A percentile compares a stretch with the other conserved stretches of the same genome.
Conservation (phyloP, 1,284 basidiomycete species). For the Rugosomyces carneus region DNA sequence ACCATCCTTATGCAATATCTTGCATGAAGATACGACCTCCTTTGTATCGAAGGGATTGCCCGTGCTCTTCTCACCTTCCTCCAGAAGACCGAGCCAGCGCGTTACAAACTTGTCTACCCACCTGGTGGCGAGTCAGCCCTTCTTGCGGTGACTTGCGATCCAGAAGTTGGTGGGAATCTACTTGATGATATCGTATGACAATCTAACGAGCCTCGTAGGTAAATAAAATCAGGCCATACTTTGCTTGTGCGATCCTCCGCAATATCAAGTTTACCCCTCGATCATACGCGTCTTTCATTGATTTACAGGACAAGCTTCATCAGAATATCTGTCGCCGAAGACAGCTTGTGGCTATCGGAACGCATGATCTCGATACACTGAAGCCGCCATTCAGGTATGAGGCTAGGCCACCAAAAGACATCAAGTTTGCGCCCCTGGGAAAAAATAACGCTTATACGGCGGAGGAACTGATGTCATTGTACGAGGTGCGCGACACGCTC, state of each 20-base stretch:
- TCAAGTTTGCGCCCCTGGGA: slow-evolving; percentile 85
- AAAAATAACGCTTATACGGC: slow-evolving; percentile 73
- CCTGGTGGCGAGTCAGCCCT: slow-evolving; percentile 58
- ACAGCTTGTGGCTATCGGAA: slow-evolving; percentile 94
- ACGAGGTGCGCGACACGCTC: slow-evolving; percentile 61
- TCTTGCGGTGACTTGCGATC: slow-evolving; percentile 61
- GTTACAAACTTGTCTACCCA: slow-evolving; percentile 69
- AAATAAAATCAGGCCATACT: slow-evolving; percentile 81
- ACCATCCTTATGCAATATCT: not conserved
- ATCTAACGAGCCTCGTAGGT: slow-evolving; percentile 41
- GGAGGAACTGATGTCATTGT: slow-evolving; percentile 83
- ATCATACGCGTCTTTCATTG: slow-evolving; percentile 96
- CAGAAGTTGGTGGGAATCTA: slow-evolving; percentile 46
- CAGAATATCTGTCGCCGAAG: slow-evolving; percentile 91
- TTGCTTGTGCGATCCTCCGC: slow-evolving; percentile 88
- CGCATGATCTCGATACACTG: slow-evolving; percentile 93
- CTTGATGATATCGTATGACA: not conserved
- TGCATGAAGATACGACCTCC: slow-evolving; percentile 86
- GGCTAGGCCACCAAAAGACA: slow-evolving; percentile 82
- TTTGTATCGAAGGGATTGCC: slow-evolving; percentile 96
- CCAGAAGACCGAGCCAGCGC: slow-evolving; percentile 62
- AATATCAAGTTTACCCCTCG: slow-evolving; percentile 84
- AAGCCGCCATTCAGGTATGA: slow-evolving; percentile 88
- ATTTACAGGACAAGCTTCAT: slow-evolving; percentile 97
- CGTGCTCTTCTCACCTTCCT: slow-evolving; percentile 87